Conservation (phyloP, 2,329 filamentous ascomycete species). For the Trichoderma atroviride region DNA sequence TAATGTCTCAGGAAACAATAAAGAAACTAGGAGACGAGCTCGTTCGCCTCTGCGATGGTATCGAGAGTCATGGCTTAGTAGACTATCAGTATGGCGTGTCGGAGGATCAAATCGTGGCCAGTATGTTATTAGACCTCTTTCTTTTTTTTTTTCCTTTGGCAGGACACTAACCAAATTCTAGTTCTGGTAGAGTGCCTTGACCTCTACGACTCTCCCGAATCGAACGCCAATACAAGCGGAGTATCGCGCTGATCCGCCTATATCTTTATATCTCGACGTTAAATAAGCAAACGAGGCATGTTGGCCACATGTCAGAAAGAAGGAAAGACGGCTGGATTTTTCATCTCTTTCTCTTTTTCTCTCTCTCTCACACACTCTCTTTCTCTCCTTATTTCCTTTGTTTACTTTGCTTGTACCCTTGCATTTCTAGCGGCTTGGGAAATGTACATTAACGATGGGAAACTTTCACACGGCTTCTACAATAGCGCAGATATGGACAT, state of each 20-base stretch:
- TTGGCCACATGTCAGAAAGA: background rate
- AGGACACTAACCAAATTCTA: conserved; percentile 26
- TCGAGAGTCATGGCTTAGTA: conserved; percentile 90
- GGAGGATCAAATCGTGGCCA: conserved; percentile 85
- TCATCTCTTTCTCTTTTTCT: background rate
- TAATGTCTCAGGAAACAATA: conserved; percentile 70
- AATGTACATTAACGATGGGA: conserved; percentile 17
- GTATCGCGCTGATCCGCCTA: conserved; percentile 29
- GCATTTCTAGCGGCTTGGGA: conserved; percentile 5
- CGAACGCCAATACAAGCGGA: conserved; percentile 38
- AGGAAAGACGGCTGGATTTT: background rate
- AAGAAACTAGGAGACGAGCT: conserved; percentile 82
- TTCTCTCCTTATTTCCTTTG: background rate
- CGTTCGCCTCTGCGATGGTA: conserved; percentile 77
- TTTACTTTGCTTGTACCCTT: conserved; percentile 1
- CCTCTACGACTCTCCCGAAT: conserved; percentile 47
- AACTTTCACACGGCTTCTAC: conserved; percentile 2
- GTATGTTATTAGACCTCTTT: conserved; percentile 56
- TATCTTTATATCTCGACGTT: background rate
- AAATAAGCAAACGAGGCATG: background rate
- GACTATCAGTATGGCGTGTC: conserved; percentile 97
- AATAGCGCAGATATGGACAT: background rate
- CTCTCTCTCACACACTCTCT: background rate
- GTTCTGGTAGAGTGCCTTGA: conserved; percentile 49
- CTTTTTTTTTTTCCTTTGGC: background rate